phyloP scores from a whole-genome alignment of 1,139 yeast genomes.

The Starmera stellimalicola region DNA sequence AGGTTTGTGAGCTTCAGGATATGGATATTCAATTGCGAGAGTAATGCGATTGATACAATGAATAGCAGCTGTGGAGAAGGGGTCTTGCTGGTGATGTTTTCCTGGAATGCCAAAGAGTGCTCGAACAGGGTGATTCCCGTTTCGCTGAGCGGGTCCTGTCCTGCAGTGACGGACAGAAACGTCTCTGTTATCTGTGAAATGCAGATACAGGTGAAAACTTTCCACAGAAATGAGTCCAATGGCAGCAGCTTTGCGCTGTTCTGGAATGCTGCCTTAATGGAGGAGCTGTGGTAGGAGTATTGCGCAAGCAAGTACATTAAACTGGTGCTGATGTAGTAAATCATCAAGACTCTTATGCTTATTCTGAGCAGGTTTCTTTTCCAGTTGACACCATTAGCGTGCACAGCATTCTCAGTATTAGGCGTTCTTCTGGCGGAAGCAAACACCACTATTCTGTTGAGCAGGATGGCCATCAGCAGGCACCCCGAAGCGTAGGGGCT shows the following conservation, averaged over 20 bases:
- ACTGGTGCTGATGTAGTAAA: not conserved
- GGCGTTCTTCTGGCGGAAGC: conserved; percentile 45
- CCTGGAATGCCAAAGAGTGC: conserved; percentile 67
- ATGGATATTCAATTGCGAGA: conserved; percentile 50
- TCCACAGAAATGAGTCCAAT: conserved; percentile 51
- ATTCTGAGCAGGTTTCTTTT: no score
- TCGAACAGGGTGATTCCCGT: conserved; percentile 68
- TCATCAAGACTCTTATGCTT: conserved; percentile 1
- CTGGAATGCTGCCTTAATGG: no score
- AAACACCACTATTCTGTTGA: conserved; percentile 58
- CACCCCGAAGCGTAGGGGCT: conserved; percentile 45
- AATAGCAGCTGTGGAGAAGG: conserved; percentile 49
- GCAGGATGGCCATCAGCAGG: conserved; percentile 52
- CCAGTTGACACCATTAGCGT: no score
- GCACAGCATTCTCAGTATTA: no score
- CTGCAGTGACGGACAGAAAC: conserved; percentile 51
- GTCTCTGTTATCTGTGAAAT: conserved; percentile 63
- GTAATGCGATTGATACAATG: conserved; percentile 40
- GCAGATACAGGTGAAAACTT: conserved; percentile 52
- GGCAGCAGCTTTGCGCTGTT: no score
- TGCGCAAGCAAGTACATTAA: no score
- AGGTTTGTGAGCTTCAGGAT: conserved; percentile 44
- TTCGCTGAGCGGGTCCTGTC: conserved; percentile 50
- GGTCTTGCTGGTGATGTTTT: conserved; percentile 40
- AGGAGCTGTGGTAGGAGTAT: no score